A percentile compares a stretch with the other conserved stretches of the same genome.
phyloP scores from a whole-genome alignment of 2,329 filamentous ascomycete genomes.

The Lecanosticta acicola region DNA sequence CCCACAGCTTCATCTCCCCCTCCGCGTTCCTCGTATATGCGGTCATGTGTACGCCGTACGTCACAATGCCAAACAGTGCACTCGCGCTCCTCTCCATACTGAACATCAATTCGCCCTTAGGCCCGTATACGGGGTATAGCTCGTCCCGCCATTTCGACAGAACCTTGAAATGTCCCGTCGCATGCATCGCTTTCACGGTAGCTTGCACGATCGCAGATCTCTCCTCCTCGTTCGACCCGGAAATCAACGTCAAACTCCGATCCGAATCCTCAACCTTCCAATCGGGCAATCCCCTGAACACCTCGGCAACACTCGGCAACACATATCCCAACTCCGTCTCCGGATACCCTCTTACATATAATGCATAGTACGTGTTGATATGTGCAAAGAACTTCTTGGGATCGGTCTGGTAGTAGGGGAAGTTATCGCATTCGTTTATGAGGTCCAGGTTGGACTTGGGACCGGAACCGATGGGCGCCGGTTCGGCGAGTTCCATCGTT shows the following conservation, averaged over 20 bases:
- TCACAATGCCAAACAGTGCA: constrained; percentile 67
- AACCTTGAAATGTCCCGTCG: constrained; percentile 65
- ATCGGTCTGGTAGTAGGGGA: constrained; percentile 65
- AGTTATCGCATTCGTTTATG: constrained; percentile 56
- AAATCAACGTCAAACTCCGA: constrained; percentile 57
- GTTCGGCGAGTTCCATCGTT: constrained; percentile 20
- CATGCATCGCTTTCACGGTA: constrained; percentile 62
- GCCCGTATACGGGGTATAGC: constrained; percentile 68
- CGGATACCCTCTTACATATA: constrained; percentile 63
- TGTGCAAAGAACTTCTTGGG: constrained; percentile 49
- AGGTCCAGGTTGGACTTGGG: constrained; percentile 49
- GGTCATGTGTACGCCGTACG: constrained; percentile 75
- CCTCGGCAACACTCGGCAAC: constrained; percentile 55
- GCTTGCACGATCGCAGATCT: constrained; percentile 54
- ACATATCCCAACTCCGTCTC: constrained; percentile 58
- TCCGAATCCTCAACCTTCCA: constrained; percentile 56
- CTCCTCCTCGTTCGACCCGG: constrained; percentile 53
- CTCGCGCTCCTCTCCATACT: constrained; percentile 72
- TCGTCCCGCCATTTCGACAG: constrained; percentile 77
- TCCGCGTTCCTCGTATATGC: constrained; percentile 49
- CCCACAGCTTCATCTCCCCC: constrained; percentile 70
- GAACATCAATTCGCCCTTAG: constrained; percentile 57
- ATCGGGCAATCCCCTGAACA: constrained; percentile 51
- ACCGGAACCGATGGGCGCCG: constrained; percentile 25
- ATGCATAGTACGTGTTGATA: constrained; percentile 49